Evolutionary conservation across 1,139 yeast species (phyloP).

Genomic region (Pichia sp.): DNA sequence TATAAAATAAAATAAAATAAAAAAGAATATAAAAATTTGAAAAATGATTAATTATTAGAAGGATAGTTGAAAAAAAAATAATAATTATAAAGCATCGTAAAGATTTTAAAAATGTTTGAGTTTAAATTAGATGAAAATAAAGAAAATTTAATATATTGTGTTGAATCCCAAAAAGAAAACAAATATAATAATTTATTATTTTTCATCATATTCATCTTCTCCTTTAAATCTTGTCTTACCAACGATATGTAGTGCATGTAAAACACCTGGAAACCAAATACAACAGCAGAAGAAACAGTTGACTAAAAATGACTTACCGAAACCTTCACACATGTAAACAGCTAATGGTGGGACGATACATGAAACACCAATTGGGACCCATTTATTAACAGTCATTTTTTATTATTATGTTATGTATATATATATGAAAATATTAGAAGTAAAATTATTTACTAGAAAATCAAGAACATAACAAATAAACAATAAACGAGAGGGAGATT

Average conservation of each 20-base stretch:
- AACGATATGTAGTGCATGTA: slow-evolving; percentile 64
- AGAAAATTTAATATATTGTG: no score
- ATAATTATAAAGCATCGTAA: no score
- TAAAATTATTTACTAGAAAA: no score
- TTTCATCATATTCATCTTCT: neutral
- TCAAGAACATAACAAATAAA: no score
- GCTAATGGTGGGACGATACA: slow-evolving; percentile 66
- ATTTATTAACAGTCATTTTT: slow-evolving; percentile 7
- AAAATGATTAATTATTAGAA: no score
- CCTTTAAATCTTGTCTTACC: slow-evolving; percentile 10
- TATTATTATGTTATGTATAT: neutral
- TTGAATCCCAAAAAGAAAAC: no score
- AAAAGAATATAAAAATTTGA: neutral
- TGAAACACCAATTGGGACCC: slow-evolving; percentile 33
- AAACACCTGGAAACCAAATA: slow-evolving; percentile 70
- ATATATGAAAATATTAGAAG: no score
- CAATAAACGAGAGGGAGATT: no score
- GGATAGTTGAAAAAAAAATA: no score
- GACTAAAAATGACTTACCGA: slow-evolving; percentile 54
- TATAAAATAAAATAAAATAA: neutral
- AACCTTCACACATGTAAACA: slow-evolving; percentile 60
- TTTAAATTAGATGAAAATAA: no score
- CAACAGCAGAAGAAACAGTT: slow-evolving; percentile 56
- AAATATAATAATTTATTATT: neutral
- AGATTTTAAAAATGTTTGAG: no score